Conservation (phyloP, 2,329 filamentous ascomycete species). For the Remersonia thermophila region DNA sequence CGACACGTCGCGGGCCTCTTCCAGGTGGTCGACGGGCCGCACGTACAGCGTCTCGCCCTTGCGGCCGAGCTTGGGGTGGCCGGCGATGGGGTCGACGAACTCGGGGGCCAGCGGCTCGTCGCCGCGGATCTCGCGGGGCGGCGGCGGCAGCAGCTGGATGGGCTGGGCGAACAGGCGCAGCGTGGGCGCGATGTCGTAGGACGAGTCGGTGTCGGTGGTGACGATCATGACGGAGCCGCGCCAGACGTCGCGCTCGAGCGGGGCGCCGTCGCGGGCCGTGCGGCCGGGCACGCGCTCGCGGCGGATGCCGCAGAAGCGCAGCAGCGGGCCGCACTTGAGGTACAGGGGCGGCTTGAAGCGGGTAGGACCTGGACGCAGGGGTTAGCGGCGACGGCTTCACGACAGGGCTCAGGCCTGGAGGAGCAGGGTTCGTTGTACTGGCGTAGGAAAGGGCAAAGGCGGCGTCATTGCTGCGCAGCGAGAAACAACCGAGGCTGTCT, state of each 20-base stretch:
- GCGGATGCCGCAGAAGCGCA: constrained; percentile 79
- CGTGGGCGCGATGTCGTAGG: constrained; percentile 66
- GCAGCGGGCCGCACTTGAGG: constrained; percentile 77
- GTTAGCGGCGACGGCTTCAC: constrained; percentile 1
- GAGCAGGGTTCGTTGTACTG: constrained; percentile 11
- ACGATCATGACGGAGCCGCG: constrained; percentile 93
- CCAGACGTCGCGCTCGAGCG: constrained; percentile 65
- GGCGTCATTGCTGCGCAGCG: constrained; percentile 11
- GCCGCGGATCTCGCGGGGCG: constrained; percentile 54
- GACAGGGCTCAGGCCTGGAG: constrained; percentile 1
- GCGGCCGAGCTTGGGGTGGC: constrained; percentile 73
- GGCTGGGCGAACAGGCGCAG: constrained; percentile 79
- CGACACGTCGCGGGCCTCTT: constrained; percentile 68
- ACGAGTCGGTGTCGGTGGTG: constrained; percentile 71
- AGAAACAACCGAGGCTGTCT: constrained; percentile 13
- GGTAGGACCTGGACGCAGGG: constrained; percentile 37
- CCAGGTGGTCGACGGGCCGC: constrained; percentile 74
- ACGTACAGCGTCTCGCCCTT: constrained; percentile 81
- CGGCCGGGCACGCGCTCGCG: constrained; percentile 40
- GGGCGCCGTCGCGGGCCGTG: constrained; percentile 24
- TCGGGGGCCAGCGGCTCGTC: constrained; percentile 59
- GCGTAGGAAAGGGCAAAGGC: constrained; percentile 9
- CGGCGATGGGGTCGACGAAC: constrained; percentile 80
- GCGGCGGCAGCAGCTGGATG: constrained; percentile 67
- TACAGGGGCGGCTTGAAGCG: constrained; percentile 74